Evolutionary conservation across 371 early-diverging fungal species (phyloP).

Genomic region (Actinomortierella wolfii): DNA sequence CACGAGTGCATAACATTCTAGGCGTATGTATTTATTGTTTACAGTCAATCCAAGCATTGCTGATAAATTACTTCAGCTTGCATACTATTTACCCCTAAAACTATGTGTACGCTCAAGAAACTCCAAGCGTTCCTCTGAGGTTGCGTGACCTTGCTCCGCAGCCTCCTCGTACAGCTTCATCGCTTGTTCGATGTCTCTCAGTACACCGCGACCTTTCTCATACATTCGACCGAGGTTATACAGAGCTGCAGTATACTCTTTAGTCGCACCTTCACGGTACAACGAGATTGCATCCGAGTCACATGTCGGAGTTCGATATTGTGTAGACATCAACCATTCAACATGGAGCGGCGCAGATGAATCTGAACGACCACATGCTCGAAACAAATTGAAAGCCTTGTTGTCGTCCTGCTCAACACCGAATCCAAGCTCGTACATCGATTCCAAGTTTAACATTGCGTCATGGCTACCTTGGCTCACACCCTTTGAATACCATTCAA

Average conservation of each 20-base stretch:
- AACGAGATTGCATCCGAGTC: constrained; percentile 68
- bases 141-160: constrained; percentile 55
- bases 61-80: too few relatives aligned
- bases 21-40: too few relatives aligned
- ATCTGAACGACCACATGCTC: constrained; percentile 62
- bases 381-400: constrained; percentile 77
- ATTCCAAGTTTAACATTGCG: constrained; percentile 87
- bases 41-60: too few relatives aligned
- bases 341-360: constrained; percentile 72
- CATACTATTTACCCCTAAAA: too few relatives aligned
- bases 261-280: constrained; percentile 67
- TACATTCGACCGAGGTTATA: constrained; percentile 92
- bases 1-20: too few relatives aligned
- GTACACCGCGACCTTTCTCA: constrained; percentile 82
- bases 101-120: too few relatives aligned
- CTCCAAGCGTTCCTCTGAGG: too few relatives aligned
- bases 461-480: constrained; percentile 70
- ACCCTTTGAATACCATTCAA: constrained; percentile 70
- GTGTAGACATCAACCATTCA: constrained; percentile 83
- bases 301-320: constrained; percentile 73
- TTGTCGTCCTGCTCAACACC: constrained; percentile 71
- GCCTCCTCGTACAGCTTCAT: constrained; percentile 81
- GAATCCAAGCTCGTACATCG: constrained; percentile 89
- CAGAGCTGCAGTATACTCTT: constrained; percentile 77
- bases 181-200: constrained; percentile 67